Conservation (phyloP, 306 rosid genomes). For the Sicyos baderoa region DNA sequence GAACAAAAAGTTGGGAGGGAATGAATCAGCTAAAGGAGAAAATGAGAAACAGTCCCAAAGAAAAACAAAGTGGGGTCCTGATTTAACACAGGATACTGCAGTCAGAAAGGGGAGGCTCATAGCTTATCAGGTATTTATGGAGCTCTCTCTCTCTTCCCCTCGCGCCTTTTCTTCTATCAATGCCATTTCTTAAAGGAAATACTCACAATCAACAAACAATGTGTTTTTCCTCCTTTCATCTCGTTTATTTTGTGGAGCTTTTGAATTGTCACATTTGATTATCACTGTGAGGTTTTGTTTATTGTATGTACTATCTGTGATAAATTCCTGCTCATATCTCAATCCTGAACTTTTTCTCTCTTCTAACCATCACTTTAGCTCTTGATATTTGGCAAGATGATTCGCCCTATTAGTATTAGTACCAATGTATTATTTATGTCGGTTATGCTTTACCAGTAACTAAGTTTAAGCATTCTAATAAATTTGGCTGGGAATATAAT, state of each 20-base stretch:
- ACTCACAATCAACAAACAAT: background rate
- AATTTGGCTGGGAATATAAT: background rate
- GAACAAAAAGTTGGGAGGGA: slow-evolving; percentile 37
- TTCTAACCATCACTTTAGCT: background rate
- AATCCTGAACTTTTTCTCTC: background rate
- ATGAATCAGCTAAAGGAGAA: slow-evolving; percentile 44
- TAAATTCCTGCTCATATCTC: background rate
- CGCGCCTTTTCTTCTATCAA: background rate
- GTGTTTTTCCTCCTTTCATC: background rate
- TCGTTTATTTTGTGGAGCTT: background rate
- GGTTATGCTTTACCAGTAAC: slow-evolving; percentile 2
- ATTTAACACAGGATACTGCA: slow-evolving; percentile 53
- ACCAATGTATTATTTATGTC: background rate
- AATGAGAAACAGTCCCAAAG: slow-evolving; percentile 48
- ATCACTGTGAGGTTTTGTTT: background rate
- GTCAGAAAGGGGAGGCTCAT: slow-evolving; percentile 64
- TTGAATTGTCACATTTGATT: background rate
- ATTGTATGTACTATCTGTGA: background rate
- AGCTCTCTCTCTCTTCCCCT: slow-evolving; percentile 7
- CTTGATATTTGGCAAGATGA: background rate
- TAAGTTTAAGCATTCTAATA: background rate
- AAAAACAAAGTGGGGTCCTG: slow-evolving; percentile 83
- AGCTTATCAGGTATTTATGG: slow-evolving; percentile 69
- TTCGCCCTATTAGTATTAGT: background rate
- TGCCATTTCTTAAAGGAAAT: background rate